Percentiles rank a stretch among this genome's conserved stretches.
Conservation (phyloP, 2,329 filamentous ascomycete genomes). For the Ascochyta lentis region DNA sequence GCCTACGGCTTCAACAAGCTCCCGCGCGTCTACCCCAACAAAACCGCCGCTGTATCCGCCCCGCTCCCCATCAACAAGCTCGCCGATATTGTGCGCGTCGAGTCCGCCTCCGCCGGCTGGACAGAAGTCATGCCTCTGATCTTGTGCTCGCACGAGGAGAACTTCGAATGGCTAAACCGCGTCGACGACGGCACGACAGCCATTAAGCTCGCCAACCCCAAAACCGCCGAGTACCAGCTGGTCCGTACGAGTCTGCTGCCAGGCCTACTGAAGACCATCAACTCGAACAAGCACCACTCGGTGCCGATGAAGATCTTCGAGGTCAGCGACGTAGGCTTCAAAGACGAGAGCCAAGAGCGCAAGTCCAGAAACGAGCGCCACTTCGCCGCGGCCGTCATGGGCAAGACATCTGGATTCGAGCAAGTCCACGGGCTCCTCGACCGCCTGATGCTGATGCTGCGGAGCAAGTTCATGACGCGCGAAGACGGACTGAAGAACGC, state of each 20-base stretch:
- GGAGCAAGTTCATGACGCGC: constrained; percentile 76
- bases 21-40: constrained; percentile 83
- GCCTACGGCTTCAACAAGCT: constrained; percentile 98
- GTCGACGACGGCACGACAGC: constrained; percentile 84
- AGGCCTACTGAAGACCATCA: constrained; percentile 89
- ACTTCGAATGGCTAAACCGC: constrained; percentile 93
- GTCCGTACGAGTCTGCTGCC: constrained; percentile 87
- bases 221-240: constrained; percentile 91
- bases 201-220: constrained; percentile 87
- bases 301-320: constrained; percentile 94
- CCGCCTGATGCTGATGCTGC: constrained; percentile 90
- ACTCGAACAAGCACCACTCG: constrained; percentile 88
- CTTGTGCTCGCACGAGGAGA: constrained; percentile 96
- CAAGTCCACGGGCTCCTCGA: constrained; percentile 93
- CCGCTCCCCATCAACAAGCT: constrained; percentile 94
- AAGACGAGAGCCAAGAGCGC: constrained; percentile 80
- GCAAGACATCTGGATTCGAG: constrained; percentile 93
- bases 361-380: constrained; percentile 90
- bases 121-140: constrained; percentile 95
- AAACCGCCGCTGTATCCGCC: constrained; percentile 83
- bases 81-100: constrained; percentile 84
- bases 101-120: constrained; percentile 95
- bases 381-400: constrained; percentile 95
- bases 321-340: constrained; percentile 88
- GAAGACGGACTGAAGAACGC: constrained; percentile 69